These are phyloP conservation scores for Rutstroemia sp. DNA, from an alignment of 2,329 filamentous ascomycete genomes.

Conservation along the genomic window DNA sequence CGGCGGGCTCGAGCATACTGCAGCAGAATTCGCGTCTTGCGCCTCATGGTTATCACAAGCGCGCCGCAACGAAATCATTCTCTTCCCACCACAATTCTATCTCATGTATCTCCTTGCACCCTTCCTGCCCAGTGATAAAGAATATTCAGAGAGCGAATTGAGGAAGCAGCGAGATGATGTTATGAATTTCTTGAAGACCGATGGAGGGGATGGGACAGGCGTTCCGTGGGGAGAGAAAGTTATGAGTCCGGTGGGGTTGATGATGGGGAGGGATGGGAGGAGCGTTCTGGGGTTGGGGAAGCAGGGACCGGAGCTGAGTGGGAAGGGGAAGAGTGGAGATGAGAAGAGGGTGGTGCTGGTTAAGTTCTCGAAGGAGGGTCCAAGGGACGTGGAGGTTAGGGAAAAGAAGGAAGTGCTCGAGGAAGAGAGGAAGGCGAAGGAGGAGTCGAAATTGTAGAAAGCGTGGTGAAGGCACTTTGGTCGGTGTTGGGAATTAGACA, in stretches of 20 bases:
- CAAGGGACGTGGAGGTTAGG: slow-evolving; percentile 46
- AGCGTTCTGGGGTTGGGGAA: slow-evolving; percentile 49
- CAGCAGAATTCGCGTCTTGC: slow-evolving; percentile 69
- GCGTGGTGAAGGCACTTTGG: no score
- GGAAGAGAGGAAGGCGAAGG: slow-evolving; percentile 32
- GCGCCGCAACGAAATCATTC: slow-evolving; percentile 58
- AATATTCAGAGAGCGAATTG: slow-evolving; percentile 28
- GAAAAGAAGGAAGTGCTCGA: slow-evolving; percentile 39
- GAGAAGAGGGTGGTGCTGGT: slow-evolving; percentile 52
- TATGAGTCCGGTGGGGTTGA: slow-evolving; percentile 47
- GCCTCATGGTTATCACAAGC: slow-evolving; percentile 62
- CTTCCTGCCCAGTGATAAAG: slow-evolving; percentile 36
- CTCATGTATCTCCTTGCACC: slow-evolving; percentile 53
- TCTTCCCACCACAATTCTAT: slow-evolving; percentile 88
- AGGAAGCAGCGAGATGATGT: slow-evolving; percentile 45
- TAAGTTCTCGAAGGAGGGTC: slow-evolving; percentile 43
- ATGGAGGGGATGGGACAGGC: slow-evolving; percentile 35
- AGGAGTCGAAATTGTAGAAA: slow-evolving; percentile 25
- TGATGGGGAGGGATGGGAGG: slow-evolving; percentile 42
- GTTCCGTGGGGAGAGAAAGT: slow-evolving; percentile 49
- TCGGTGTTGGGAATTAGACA: no score
- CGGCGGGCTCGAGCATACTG: slow-evolving; percentile 58
- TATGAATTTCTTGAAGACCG: slow-evolving; percentile 41
- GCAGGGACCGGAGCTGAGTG: slow-evolving; percentile 48
- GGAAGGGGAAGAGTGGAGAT: slow-evolving; percentile 44